Percentiles rank a stretch among this genome's conserved stretches.
phyloP scores from a whole-genome alignment of 169 alveolate species.

The Plasmodium falciparum region DNA sequence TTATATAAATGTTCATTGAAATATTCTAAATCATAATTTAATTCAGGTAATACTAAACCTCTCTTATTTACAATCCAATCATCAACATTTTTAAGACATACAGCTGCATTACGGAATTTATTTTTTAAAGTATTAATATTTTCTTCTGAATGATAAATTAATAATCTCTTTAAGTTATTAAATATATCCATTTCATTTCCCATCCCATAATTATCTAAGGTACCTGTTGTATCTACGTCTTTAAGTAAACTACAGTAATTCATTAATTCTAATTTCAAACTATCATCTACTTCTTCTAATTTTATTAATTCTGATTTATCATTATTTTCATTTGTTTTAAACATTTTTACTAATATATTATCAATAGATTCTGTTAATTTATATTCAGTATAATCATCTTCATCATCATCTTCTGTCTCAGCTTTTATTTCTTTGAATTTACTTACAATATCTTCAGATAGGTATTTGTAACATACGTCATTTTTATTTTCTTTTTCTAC shows the following conservation, averaged over 20 bases:
- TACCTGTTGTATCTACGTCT: background rate
- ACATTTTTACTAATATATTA: background rate
- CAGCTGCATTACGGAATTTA: conserved; percentile 1
- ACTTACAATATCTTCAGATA: background rate
- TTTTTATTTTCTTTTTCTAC: background rate
- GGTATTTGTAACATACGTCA: conserved; percentile 4
- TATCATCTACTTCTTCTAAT: conserved; percentile 2
- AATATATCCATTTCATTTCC: conserved; percentile 2
- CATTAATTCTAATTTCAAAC: background rate
- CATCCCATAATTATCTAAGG: background rate
- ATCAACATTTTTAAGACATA: conserved; percentile 15
- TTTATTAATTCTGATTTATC: background rate
- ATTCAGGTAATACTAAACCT: conserved; percentile 9
- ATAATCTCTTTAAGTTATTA: background rate
- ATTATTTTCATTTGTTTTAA: background rate
- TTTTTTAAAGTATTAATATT: background rate
- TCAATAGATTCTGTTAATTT: background rate
- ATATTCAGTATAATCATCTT: background rate
- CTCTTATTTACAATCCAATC: background rate
- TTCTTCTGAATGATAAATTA: background rate
- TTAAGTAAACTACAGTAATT: background rate
- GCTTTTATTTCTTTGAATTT: background rate
- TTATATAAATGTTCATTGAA: background rate
- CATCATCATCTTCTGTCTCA: conserved; percentile 14
- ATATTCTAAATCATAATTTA: background rate